These are phyloP conservation scores for Knufia petricola DNA, from an alignment of 2,329 filamentous ascomycete genomes.

Conservation along the genomic window DNA sequence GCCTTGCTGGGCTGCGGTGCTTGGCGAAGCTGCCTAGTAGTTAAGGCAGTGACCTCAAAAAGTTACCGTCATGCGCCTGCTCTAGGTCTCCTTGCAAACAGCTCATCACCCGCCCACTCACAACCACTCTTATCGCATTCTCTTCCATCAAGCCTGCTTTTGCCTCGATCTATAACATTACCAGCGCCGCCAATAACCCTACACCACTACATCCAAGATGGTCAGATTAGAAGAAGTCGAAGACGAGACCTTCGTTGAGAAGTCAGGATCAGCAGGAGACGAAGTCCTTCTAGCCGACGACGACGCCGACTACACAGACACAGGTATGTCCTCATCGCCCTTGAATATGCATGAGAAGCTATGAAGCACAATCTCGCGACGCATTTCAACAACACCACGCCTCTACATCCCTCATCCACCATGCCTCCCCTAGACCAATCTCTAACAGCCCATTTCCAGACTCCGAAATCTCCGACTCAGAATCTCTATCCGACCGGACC, in stretches of 20 bases:
- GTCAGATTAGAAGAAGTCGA: constrained; percentile 95
- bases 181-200: neutral
- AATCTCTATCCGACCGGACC: constrained; percentile 47
- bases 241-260: constrained; percentile 83
- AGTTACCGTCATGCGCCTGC: too few relatives aligned
- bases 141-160: neutral
- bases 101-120: neutral
- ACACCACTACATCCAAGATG: constrained; percentile 44
- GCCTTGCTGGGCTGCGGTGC: neutral
- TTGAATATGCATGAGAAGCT: too few relatives aligned
- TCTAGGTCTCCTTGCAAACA: neutral
- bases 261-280: constrained; percentile 52
- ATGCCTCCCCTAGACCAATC: constrained; percentile 10
- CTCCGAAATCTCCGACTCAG: constrained; percentile 75
- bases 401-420: constrained; percentile 6
- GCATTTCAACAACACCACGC: too few relatives aligned
- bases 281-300: constrained; percentile 43
- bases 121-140: neutral
- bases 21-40: neutral
- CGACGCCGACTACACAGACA: constrained; percentile 85
- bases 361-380: too few relatives aligned
- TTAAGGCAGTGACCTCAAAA: neutral
- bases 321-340: constrained; percentile 56
- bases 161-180: neutral
- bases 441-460: constrained; percentile 39